phyloP scores from a whole-genome alignment of 306 rosid species.

The Gastrolobium villosum region DNA sequence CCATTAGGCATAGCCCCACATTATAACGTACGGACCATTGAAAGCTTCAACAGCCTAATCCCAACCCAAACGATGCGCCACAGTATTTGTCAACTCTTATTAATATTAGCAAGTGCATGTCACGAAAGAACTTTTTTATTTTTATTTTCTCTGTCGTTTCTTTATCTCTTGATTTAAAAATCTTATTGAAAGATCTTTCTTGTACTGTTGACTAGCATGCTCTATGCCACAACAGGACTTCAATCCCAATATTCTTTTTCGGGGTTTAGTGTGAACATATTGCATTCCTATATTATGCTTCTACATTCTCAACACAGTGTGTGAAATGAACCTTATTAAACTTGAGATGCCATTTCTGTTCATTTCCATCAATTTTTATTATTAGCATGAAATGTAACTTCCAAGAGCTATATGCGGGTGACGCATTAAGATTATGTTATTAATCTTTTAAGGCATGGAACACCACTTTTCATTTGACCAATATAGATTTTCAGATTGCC shows the following conservation, averaged over 20 bases:
- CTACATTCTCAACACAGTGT: background rate
- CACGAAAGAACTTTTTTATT: background rate
- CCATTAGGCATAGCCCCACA: no score
- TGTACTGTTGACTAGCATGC: conserved; percentile 7
- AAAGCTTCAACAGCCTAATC: no score
- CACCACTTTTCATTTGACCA: conserved; percentile 45
- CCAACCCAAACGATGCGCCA: no score
- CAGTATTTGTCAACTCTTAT: no score
- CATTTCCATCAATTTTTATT: conserved; percentile 25
- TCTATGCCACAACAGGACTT: conserved; percentile 37
- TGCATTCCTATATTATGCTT: conserved; percentile 43
- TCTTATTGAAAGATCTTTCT: conserved; percentile 21
- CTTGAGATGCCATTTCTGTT: conserved; percentile 29
- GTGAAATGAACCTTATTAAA: conserved; percentile 47
- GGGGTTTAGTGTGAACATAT: conserved; percentile 50
- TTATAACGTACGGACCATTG: no score
- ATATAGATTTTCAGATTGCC: conserved; percentile 24
- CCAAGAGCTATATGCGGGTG: conserved; percentile 8
- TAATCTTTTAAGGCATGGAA: conserved; percentile 53
- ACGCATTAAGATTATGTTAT: background rate
- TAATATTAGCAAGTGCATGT: no score
- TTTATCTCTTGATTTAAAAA: background rate
- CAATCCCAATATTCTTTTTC: background rate
- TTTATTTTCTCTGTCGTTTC: background rate
- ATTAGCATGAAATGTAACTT: background rate